phyloP scores from a whole-genome alignment of 1,284 basidiomycete genomes.

The Moniliella sp. region DNA sequence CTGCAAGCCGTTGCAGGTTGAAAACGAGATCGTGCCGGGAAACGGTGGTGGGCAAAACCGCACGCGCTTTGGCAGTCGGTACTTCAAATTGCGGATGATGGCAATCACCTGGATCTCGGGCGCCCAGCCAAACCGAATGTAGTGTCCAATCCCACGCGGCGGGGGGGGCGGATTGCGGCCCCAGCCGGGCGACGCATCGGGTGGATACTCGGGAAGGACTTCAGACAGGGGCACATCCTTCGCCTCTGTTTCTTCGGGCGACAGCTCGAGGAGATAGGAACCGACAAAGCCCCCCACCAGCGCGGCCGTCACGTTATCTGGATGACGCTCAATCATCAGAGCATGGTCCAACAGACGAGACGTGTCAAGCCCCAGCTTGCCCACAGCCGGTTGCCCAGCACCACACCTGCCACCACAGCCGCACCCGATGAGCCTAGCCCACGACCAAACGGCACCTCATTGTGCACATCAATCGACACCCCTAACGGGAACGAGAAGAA shows the following conservation, averaged over 20 bases:
- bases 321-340: constrained; percentile 95
- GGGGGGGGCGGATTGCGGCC: constrained; percentile 67
- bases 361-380: constrained; percentile 48
- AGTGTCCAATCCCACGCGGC: constrained; percentile 78
- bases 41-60: constrained; percentile 63
- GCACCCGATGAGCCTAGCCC: constrained; percentile 91
- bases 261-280: constrained; percentile 71
- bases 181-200: constrained; percentile 77
- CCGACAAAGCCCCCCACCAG: constrained; percentile 95
- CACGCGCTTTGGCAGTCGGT: constrained; percentile 77
- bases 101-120: constrained; percentile 71
- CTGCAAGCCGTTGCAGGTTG: constrained; percentile 87
- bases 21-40: constrained; percentile 82
- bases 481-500: constrained; percentile 47
- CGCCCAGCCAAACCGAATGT: constrained; percentile 72
- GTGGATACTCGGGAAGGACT: constrained; percentile 85
- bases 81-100: constrained; percentile 84
- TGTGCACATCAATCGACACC: constrained; percentile 50
- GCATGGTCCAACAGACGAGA: constrained; percentile 77
- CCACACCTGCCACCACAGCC: constrained; percentile 83
- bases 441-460: constrained; percentile 89
- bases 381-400: constrained; percentile 68
- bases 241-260: constrained; percentile 40
- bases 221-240: constrained; percentile 81
- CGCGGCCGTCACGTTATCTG: constrained; percentile 94